These are phyloP conservation scores for Cymbidium sinense DNA, from an alignment of 106 monocot genomes.

Conservation along the genomic window DNA sequence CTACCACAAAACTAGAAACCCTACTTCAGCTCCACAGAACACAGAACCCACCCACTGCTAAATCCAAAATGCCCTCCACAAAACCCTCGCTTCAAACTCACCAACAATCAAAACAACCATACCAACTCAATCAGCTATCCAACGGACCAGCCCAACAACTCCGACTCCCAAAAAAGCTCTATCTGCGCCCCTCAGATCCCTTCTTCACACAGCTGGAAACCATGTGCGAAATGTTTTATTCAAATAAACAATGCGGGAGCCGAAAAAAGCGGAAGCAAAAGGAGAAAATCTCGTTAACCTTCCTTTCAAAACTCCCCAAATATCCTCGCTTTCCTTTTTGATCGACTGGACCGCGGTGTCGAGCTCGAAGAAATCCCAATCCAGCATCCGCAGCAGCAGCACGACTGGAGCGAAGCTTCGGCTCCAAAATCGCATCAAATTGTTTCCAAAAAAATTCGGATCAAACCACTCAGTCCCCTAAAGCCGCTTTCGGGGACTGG, in stretches of 20 bases:
- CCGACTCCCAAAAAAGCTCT: too few relatives aligned
- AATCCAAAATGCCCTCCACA: background rate
- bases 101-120: background rate
- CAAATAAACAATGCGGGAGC: slow-evolving; percentile 1
- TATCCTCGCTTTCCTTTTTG: background rate
- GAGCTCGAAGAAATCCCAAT: background rate
- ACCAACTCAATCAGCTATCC: background rate
- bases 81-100: background rate
- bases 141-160: background rate
- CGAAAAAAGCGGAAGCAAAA: background rate
- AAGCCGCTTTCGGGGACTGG: background rate
- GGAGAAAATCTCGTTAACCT: background rate
- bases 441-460: too few relatives aligned
- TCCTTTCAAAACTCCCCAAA: background rate
- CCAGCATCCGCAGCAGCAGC: background rate
- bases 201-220: background rate
- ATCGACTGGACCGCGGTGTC: background rate
- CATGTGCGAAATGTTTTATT: background rate
- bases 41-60: background rate
- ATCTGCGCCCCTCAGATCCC: background rate
- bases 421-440: too few relatives aligned
- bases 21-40: slow-evolving; percentile 1
- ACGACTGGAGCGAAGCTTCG: background rate
- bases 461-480: background rate
- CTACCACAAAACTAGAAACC: background rate